Base-by-base conservation (phyloP, 192 early-diverging fungal genomes). In the Coemansia sp. region DNA sequence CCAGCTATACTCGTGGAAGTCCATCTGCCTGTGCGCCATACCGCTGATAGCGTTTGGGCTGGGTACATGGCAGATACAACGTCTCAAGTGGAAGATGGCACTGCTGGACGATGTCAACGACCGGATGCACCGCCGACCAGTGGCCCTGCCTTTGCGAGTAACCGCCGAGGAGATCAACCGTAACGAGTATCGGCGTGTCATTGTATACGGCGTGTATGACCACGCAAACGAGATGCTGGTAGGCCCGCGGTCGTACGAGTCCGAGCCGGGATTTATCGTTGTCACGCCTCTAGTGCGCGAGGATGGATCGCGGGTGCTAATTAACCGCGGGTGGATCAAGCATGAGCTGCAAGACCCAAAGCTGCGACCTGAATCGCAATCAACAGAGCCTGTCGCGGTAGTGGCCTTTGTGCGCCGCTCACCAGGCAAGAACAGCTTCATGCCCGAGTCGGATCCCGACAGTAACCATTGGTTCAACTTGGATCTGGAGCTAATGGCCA, bases 251-350 rank as follows among this genome's bases (percentile, higher is more conserved):
- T 84, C 86, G 6, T 82, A 86, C 28, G 87, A 91, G 63, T 88
- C 87, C 46, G 83, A 87, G 48, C 84, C 81, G 0, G 93, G 93
- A 5, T 93, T 90, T 60, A 77, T 89, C 43, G 70, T 92, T 0
- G 84, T 93, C 3, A 92, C 93, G 10, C 93, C 93, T 7, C 75
- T 93, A 60, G 85, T 86, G 65, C 86, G 90, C 24, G 79, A 86
- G 36, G 86, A 89, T 62, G 89, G 90, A 58, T 85, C 86, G 13
- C 86, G 85, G 14, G 85, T 95, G 10, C 78, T 97, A 37, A 87
- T 97, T 14, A 91, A 93, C 70, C 87, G 95, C 35, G 95, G 95
- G 10, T 97, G 95, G 94, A 89, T 97, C 20, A 83, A 88, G 11
- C 81, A 85, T 20, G 88, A 88, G 6, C 88, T 91, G 53, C 80